Evolutionary conservation across 106 monocot genomes (phyloP), one percentile per base, ranked within the genome.

Genomic region (Dendrobium nobile): DNA sequence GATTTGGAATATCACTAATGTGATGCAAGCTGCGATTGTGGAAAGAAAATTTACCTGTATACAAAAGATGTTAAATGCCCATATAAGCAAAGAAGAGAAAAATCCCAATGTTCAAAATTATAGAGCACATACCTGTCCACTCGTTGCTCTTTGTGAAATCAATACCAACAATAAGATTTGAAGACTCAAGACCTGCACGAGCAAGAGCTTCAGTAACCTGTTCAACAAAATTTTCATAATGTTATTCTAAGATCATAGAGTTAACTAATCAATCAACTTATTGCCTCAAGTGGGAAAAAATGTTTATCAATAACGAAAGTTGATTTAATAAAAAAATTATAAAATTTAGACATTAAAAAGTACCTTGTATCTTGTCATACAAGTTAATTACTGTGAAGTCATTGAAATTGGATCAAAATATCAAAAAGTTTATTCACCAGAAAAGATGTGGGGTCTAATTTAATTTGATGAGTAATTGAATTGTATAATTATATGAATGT

Each of bases 101-200:
- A 24, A 5, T 80, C 43, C 13, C 6, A 16, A 16, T 9, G 48
- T 75, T 18, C 26, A 75, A 56, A 48, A 64, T 45, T 42, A 54
- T 45, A 33, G 9, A 54, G 54, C 15, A 80, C 33, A 37, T 79
- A 93, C 94, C 94, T 85, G 92, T 92, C 94, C 94, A 95, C 75
- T 95, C 92, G 75, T 95, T 95, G 87, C 94, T 95, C 82, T 95
- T 95, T 31, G 94, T 95, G 75, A 95, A 95, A 83, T 95, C 92
- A 72, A 95, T 85, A 17, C 94, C 94, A 75, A 95, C 88, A 80
- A 95, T 95, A 73, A 95, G 84, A 79, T 92, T 94, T 43, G 88
- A 94, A 75, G 94, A 94, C 67, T 94, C 94, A 6, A 94, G 85
- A 15, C 94, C 92, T 41, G 88, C 88, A 26, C 85, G 81, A 65